phyloP scores from a whole-genome alignment of 805 yeast genomes.

The Candida tibetensis region DNA sequence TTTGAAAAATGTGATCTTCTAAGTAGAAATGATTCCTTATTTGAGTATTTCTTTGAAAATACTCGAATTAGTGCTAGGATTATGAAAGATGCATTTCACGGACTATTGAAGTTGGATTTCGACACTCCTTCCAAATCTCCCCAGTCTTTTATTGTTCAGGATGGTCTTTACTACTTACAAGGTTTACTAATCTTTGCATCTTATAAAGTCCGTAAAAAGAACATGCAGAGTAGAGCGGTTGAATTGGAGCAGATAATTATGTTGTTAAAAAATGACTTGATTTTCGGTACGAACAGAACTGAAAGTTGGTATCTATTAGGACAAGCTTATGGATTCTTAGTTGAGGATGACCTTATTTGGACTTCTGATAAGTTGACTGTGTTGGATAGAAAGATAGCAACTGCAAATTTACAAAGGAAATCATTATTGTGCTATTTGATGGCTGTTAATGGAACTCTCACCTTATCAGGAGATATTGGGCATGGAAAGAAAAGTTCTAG shows the following conservation, averaged over 20 bases:
- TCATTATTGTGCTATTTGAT: slow-evolving; percentile 70
- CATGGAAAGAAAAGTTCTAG: neutral
- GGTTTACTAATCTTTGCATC: slow-evolving; percentile 67
- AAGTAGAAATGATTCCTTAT: slow-evolving; percentile 41
- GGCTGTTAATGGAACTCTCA: slow-evolving; percentile 53
- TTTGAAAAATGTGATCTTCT: slow-evolving; percentile 36
- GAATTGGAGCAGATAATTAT: slow-evolving; percentile 75
- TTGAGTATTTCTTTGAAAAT: slow-evolving; percentile 48
- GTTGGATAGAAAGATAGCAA: slow-evolving; percentile 54
- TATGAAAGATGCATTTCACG: slow-evolving; percentile 52
- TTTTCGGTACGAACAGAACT: slow-evolving; percentile 61
- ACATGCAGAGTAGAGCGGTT: slow-evolving; percentile 76
- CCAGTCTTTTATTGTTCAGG: slow-evolving; percentile 34
- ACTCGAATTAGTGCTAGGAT: slow-evolving; percentile 42
- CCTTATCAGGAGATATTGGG: neutral
- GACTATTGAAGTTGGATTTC: slow-evolving; percentile 36
- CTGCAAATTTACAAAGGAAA: slow-evolving; percentile 65
- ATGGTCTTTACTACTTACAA: slow-evolving; percentile 67
- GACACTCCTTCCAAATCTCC: slow-evolving; percentile 2
- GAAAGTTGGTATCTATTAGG: slow-evolving; percentile 89
- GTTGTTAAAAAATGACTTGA: slow-evolving; percentile 62
- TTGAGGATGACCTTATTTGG: slow-evolving; percentile 91
- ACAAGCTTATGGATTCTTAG: slow-evolving; percentile 70
- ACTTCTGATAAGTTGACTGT: slow-evolving; percentile 77
- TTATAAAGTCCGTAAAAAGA: slow-evolving; percentile 67